Conservation (phyloP, 306 rosid genomes). For the Corylus heterophylla region DNA sequence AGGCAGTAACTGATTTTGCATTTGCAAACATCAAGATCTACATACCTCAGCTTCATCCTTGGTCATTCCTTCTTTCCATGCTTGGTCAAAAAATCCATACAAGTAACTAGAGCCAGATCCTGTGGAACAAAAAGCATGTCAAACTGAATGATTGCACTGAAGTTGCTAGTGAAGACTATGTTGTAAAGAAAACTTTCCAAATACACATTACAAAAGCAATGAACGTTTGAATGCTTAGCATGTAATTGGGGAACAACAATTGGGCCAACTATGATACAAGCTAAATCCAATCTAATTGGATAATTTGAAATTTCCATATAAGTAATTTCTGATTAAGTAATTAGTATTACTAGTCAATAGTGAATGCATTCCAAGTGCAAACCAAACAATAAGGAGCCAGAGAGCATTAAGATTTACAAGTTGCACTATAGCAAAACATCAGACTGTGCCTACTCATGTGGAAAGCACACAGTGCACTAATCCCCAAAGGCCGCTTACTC, state of each 20-base stretch:
- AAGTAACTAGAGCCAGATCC: conserved; percentile 99
- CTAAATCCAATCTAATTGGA: too few species aligned
- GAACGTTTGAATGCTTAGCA: not conserved
- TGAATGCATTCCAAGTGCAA: not conserved
- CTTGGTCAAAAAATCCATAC: too few species aligned
- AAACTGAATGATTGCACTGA: conserved; percentile 14
- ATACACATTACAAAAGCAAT: not conserved
- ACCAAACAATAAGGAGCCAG: not conserved
- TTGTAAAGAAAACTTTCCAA: not conserved
- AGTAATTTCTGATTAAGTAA: not conserved
- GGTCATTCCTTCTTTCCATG: too few species aligned
- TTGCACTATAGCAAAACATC: not conserved
- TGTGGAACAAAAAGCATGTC: conserved; percentile 32
- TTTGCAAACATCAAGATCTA: conserved; percentile 20
- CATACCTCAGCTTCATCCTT: conserved; percentile 97
- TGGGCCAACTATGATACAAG: too few species aligned
- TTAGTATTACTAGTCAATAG: not conserved
- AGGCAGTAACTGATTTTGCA: conserved; percentile 10
- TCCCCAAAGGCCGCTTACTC: too few species aligned
- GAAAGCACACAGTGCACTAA: too few species aligned
- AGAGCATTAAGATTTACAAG: not conserved
- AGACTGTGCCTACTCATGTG: too few species aligned
- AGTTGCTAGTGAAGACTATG: not conserved
- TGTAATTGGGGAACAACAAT: not conserved
- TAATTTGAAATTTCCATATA: too few species aligned